phyloP scores from a whole-genome alignment of 345 rosid genomes.

The Dovyalis caffra region DNA sequence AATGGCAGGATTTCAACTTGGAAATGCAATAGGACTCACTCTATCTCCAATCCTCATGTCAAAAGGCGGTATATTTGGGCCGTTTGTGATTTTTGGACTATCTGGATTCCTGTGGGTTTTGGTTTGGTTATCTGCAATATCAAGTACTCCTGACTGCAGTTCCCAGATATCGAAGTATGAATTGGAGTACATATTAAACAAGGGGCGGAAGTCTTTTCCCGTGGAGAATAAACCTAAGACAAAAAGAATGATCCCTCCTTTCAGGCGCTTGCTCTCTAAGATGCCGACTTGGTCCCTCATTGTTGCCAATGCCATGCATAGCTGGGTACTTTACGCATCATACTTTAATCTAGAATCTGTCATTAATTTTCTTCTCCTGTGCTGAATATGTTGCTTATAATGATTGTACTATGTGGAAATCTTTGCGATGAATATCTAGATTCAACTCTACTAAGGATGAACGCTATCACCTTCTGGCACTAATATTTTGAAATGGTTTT shows the following conservation, averaged over 20 bases:
- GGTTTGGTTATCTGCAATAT: slow-evolving; percentile 87
- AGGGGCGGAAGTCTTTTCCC: slow-evolving; percentile 38
- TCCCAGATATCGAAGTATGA: slow-evolving; percentile 84
- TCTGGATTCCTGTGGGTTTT: slow-evolving; percentile 94
- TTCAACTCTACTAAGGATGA: neutral
- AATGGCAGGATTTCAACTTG: slow-evolving; percentile 95
- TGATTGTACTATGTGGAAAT: neutral
- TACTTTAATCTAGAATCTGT: slow-evolving; percentile 7
- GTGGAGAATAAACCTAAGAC: slow-evolving; percentile 41
- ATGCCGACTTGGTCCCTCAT: slow-evolving; percentile 95
- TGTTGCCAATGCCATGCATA: slow-evolving; percentile 92
- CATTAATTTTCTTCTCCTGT: neutral
- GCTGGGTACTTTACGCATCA: slow-evolving; percentile 60
- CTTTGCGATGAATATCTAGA: neutral
- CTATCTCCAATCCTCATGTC: slow-evolving; percentile 93
- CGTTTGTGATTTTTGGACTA: slow-evolving; percentile 86
- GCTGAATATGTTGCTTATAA: neutral
- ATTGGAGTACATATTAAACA: slow-evolving; percentile 59
- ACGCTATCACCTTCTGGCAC: neutral
- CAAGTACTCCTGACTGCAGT: slow-evolving; percentile 66
- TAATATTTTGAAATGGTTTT: neutral
- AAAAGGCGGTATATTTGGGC: slow-evolving; percentile 83
- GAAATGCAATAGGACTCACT: slow-evolving; percentile 80
- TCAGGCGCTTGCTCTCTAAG: slow-evolving; percentile 72
- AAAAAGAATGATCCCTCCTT: slow-evolving; percentile 68